Evolutionary conservation across 352 stramenopile genomes (phyloP), one percentile per base, ranked within the genome.

Genomic region (Phytophthora crassamura): DNA sequence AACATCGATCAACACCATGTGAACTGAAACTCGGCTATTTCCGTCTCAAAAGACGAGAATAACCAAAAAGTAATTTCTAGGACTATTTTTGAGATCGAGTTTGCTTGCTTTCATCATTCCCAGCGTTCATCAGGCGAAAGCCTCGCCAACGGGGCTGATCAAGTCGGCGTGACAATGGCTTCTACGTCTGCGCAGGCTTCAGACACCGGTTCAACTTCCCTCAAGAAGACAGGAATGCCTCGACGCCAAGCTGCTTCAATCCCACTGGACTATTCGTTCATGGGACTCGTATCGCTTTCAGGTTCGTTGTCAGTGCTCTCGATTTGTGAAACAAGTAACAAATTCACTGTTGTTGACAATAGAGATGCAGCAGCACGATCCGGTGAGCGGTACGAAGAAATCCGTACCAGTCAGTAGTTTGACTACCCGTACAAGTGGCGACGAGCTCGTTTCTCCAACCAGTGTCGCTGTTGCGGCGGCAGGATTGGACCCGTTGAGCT

Each of bases 211-310:
- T 38, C 32, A 25, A 5, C 2, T 41, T 59, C 57, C 10, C 36
- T 20, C 10, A 70, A 42, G 51, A 67, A 73, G 53, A 11, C 53
- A 7, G 55, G 40, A 4, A 56, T 61, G 47, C 50, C 61, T 57
- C 66, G 63, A 14, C 62, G 47, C 1, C 45, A 62, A 16, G 43
- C 58, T 12, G 60, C 67, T 2, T 28, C 59, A 0, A 57, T 74
- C 11, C 81, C 79, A 2, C 63, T 91, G 15, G 81, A 90, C 59
- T 91, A 83, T 48, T 91, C 83, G 8, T 91, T 91, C 67, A 88
- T 91, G 79, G 78, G 81, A 1, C 75, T 91, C 18, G 30, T 66
- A 0, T 59, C 69, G 1, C 70, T 90, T 10, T 82, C 78, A 46
- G 83, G 83, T 91, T 58, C 9, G 67, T 36, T 25, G 14, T 34